Evolutionary conservation across 2,329 filamentous ascomycete genomes (phyloP), one percentile per base, ranked within the genome.

Genomic region (Pestalotiopsis sp.): DNA sequence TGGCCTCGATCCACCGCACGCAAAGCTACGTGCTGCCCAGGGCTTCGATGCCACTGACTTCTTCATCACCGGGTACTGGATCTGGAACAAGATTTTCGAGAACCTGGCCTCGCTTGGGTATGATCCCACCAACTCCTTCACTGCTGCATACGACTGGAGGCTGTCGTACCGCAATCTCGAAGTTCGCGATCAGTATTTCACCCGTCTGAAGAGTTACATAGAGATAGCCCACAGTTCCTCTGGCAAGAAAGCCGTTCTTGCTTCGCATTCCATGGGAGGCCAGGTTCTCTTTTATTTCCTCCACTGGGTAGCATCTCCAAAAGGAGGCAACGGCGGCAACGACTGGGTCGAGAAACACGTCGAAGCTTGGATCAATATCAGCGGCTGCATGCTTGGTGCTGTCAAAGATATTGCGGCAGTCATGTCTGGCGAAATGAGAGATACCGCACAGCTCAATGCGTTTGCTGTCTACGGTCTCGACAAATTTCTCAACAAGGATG

Each of bases 1-100:
- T 0, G 96, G 96, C 0, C 84, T 99, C 24, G 96, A 99, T 78
- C 96, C 96, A 1, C 93, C 94, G 0, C 90, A 91, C 13, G 89
- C 98, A 74, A 98, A 98, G 82, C 82, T 99, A 22, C 89, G 96
- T 48, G 94, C 96, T 9, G 94, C 96, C 0, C 96, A 98, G 78
- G 96, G 96, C 1, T 99, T 99, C 74, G 96, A 99, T 79, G 96
- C 96, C 2, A 94, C 96, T 11, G 96, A 99, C 80, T 99, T 99
- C 82, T 96, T 97, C 80, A 91, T 92, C 70, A 92, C 90, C 0
- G 90, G 89, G 10, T 99, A 99, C 81, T 99, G 96, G 96, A 98
- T 99, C 69, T 98, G 94, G 94, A 98, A 93, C 81, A 98, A 98
- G 81, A 98, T 99, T 69, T 85, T 99, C 63, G 96, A 99, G 81